Base-by-base conservation (phyloP, 345 rosid genomes). In the Sonneratia caseolaris region DNA sequence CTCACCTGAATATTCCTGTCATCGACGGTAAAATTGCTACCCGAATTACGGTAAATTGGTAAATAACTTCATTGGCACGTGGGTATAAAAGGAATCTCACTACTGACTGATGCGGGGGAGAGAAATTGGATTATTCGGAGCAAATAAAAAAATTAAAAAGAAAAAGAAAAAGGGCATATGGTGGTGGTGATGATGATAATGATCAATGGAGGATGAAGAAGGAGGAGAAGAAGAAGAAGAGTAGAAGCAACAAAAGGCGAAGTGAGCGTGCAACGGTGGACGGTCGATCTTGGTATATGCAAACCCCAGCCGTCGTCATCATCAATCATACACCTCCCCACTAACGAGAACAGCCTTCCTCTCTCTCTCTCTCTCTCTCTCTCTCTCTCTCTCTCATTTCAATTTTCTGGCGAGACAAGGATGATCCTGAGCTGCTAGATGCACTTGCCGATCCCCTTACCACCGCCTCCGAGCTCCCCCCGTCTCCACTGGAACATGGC, bases 401-500 rank as follows among this genome's bases (percentile, higher is more conserved):
- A 19, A 22, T 7, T 69, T 35, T 53, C 37, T 35, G 65, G 69
- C 61, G 73, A 59, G 70, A 62, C 38, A 32, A 4, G 24, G 64
- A 8, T 21, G 53, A 66, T 9, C n/a, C 77, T 36, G 59, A 78
- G 79, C 83, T 77, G 75, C 78, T 83, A 80, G 77, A 87, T 90
- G 95, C 86, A 76, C 37, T 83, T 79, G 81, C 68, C 69, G 72
- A 71, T 76, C 68, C 56, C 62, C 62, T 40, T 37, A 59, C 68
- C 66, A 55, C 76, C 55, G 43, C 64, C 70, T 85, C 78, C 82
- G 81, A 88, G 84, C 81, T 88, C 71, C 71, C 37, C 71, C 37
- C 59, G 72, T 55, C 66, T 42, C 45, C 45, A 4, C 45, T 2
- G 45, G 47, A 70, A 76, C 32, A 92, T 92, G 99, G 96, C 89